Conservation (phyloP, 192 early-diverging fungal genomes). For the Entomortierella lignicola region DNA sequence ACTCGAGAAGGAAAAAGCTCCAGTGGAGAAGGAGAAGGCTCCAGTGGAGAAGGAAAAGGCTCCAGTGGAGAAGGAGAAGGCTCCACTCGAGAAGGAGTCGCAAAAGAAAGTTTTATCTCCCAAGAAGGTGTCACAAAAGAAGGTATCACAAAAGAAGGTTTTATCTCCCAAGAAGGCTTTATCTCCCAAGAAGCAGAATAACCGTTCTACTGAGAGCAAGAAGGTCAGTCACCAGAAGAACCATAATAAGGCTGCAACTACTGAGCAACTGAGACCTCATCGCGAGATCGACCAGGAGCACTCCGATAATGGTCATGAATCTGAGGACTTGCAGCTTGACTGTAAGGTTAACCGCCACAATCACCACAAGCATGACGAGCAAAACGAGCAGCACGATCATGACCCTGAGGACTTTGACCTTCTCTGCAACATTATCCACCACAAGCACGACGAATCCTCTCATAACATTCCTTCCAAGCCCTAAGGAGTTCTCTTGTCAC, state of each 20-base stretch:
- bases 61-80: no score
- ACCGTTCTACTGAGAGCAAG: conserved; percentile 4
- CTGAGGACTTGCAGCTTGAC: conserved; percentile 4
- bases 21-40: no score
- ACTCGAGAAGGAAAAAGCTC: no score
- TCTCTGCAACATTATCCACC: conserved; percentile 17
- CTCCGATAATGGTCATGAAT: not conserved
- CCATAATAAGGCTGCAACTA: no score
- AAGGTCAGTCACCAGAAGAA: no score
- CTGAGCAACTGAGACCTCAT: not conserved
- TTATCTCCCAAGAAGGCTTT: conserved; percentile 7
- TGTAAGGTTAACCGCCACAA: conserved; percentile 2
- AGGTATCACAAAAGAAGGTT: not conserved
- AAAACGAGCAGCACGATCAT: conserved; percentile 6
- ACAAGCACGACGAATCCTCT: conserved; percentile 5
- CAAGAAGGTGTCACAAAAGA: not conserved
- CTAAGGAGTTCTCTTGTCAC: conserved; percentile 3
- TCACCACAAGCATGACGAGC: conserved; percentile 16
- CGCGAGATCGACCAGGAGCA: conserved; percentile 16
- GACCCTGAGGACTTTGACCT: not conserved
- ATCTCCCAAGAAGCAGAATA: conserved; percentile 3
- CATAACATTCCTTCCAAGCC: no score
- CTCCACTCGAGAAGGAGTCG: not conserved
- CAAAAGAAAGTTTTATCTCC: conserved; percentile 2
- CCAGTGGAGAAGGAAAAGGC: no score